Conservation (phyloP, 2,329 filamentous ascomycete genomes). For the Fusarium sp. region DNA sequence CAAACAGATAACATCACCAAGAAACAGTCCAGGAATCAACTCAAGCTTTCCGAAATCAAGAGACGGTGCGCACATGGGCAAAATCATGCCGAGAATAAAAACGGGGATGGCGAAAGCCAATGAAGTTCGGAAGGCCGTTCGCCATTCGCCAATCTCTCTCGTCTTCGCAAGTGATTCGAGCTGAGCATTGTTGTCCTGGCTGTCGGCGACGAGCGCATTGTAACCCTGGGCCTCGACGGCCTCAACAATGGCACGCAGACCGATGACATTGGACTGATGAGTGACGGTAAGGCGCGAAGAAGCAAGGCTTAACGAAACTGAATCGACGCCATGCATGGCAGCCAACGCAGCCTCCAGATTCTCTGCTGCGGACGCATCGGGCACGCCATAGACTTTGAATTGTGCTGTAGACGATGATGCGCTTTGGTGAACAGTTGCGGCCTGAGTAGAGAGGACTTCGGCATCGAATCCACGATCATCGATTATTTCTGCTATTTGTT, state of each 20-base stretch:
- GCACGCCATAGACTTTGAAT: slow-evolving; percentile 85
- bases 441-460: slow-evolving; percentile 79
- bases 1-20: slow-evolving; percentile 89
- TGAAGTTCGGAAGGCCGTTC: slow-evolving; percentile 80
- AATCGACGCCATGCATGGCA: slow-evolving; percentile 75
- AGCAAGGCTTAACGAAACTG: slow-evolving; percentile 78
- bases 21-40: slow-evolving; percentile 79
- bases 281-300: slow-evolving; percentile 79
- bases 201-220: slow-evolving; percentile 90
- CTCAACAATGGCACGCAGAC: slow-evolving; percentile 85
- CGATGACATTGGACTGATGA: slow-evolving; percentile 77
- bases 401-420: slow-evolving; percentile 72
- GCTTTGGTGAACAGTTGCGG: slow-evolving; percentile 66
- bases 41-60: slow-evolving; percentile 81
- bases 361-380: slow-evolving; percentile 77
- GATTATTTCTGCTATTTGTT: slow-evolving; percentile 83
- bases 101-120: slow-evolving; percentile 88
- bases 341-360: slow-evolving; percentile 76
- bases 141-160: slow-evolving; percentile 95
- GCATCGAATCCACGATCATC: slow-evolving; percentile 93
- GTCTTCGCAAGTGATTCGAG: slow-evolving; percentile 96
- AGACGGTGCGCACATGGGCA: slow-evolving; percentile 84
- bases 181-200: slow-evolving; percentile 96
- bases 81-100: slow-evolving; percentile 90
- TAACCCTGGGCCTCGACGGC: slow-evolving; percentile 83